Evolutionary conservation across 2,329 filamentous ascomycete genomes (phyloP).

Genomic region (Biscogniauxia sp.): DNA sequence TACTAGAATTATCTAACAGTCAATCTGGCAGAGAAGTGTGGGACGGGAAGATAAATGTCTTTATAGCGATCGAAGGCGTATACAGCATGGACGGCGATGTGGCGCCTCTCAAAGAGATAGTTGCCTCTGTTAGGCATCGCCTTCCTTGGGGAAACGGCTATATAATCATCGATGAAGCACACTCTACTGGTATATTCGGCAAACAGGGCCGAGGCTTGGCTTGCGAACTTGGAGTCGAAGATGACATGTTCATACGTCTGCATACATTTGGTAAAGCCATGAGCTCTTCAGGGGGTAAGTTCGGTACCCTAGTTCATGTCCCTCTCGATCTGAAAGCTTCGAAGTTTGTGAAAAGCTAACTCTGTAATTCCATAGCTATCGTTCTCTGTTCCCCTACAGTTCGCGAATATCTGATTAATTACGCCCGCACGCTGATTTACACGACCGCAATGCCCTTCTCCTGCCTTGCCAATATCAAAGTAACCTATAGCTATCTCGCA

Average conservation of each 20-base stretch:
- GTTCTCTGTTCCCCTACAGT: conserved; percentile 60
- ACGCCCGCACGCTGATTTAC: conserved; percentile 72
- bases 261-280: conserved; percentile 69
- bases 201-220: conserved; percentile 56
- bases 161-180: conserved; percentile 67
- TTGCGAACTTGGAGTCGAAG: conserved; percentile 53
- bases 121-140: conserved; percentile 52
- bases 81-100: conserved; percentile 86
- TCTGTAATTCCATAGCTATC: conserved; percentile 43
- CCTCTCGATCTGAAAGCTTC: neutral
- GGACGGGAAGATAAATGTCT: conserved; percentile 47
- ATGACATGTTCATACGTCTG: conserved; percentile 54
- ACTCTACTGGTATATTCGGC: conserved; percentile 62
- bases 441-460: conserved; percentile 67
- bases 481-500: conserved; percentile 31
- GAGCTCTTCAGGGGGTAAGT: conserved; percentile 66
- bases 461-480: conserved; percentile 35
- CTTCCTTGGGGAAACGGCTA: conserved; percentile 59
- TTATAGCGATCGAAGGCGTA: conserved; percentile 67
- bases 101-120: conserved; percentile 60
- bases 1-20: conserved; percentile 29
- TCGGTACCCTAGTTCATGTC: neutral
- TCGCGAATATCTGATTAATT: conserved; percentile 68
- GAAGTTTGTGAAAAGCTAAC: conserved; percentile 9
- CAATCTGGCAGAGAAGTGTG: conserved; percentile 20